phyloP scores from a whole-genome alignment of 2,329 filamentous ascomycete species.

The Dactylellina drechsleri region DNA sequence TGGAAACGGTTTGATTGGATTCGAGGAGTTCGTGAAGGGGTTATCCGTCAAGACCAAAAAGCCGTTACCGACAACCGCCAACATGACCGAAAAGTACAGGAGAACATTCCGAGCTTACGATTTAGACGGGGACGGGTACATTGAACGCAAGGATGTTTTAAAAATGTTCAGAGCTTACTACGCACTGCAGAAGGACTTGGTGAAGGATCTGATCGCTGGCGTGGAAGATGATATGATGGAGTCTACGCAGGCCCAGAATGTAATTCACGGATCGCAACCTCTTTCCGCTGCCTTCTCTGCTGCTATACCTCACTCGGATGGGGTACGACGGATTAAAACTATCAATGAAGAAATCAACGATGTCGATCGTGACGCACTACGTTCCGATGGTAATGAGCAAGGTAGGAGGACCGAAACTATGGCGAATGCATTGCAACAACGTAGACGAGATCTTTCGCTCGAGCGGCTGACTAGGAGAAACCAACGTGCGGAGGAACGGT shows the following conservation, averaged over 20 bases:
- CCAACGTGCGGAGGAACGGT: slow-evolving; percentile 40
- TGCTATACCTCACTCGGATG: slow-evolving; percentile 73
- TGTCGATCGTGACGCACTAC: slow-evolving; percentile 62
- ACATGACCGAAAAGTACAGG: slow-evolving; percentile 74
- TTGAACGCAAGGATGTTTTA: slow-evolving; percentile 86
- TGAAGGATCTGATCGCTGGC: slow-evolving; percentile 80
- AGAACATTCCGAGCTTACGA: slow-evolving; percentile 91
- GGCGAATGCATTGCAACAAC: slow-evolving; percentile 38
- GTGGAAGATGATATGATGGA: slow-evolving; percentile 81
- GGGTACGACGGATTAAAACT: slow-evolving; percentile 72
- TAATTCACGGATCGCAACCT: slow-evolving; percentile 78
- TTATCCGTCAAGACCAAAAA: slow-evolving; percentile 73
- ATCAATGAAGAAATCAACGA: slow-evolving; percentile 74
- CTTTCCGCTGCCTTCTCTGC: slow-evolving; percentile 82
- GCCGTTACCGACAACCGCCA: slow-evolving; percentile 68
- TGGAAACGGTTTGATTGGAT: slow-evolving; percentile 86
- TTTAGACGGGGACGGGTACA: slow-evolving; percentile 84
- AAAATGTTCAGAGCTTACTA: slow-evolving; percentile 94
- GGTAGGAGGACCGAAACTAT: slow-evolving; percentile 49
- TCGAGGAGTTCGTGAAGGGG: slow-evolving; percentile 88
- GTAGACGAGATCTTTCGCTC: slow-evolving; percentile 31
- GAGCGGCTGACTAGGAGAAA: slow-evolving; percentile 28
- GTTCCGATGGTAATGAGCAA: slow-evolving; percentile 47
- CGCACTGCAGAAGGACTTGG: slow-evolving; percentile 87
- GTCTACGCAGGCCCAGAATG: slow-evolving; percentile 78